Conservation (phyloP, 139 green algal genomes). For the Gonium pectorale region DNA sequence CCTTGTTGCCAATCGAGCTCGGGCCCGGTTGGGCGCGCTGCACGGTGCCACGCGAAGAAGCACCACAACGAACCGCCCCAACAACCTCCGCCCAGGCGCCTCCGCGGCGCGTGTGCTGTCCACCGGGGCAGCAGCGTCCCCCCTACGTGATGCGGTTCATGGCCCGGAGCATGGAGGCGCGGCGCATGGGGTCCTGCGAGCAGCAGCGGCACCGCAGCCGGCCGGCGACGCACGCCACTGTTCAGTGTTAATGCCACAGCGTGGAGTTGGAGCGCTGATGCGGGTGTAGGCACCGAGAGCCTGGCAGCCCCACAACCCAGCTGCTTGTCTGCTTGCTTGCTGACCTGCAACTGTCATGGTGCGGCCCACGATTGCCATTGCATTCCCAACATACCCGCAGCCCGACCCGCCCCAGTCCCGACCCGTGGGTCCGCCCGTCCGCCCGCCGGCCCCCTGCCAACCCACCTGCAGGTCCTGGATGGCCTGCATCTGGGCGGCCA, state of each 20-base stretch:
- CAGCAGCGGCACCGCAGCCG: neutral
- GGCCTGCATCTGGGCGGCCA: slow-evolving; percentile 37
- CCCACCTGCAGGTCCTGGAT: slow-evolving; percentile 35
- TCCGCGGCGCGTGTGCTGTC: no score
- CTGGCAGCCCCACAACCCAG: neutral
- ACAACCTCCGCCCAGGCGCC: no score
- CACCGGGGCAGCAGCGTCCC: no score
- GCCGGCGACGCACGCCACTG: no score
- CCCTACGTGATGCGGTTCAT: neutral
- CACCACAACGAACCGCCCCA: no score
- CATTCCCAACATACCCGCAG: neutral
- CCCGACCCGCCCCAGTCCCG: neutral
- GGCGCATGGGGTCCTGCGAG: slow-evolving; percentile 14
- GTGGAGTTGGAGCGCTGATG: neutral
- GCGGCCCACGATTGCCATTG: neutral
- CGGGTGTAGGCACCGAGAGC: neutral
- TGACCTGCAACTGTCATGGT: neutral
- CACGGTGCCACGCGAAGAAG: no score
- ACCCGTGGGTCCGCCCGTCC: no score
- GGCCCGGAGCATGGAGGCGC: slow-evolving; percentile 7
- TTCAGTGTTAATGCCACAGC: neutral
- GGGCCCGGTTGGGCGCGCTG: no score
- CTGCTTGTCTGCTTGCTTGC: neutral
- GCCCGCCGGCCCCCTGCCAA: no score
- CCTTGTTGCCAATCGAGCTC: no score